These are phyloP conservation scores for Nicotiana rustica DNA, from an alignment of 305 asterid species.

Conservation along the genomic window DNA sequence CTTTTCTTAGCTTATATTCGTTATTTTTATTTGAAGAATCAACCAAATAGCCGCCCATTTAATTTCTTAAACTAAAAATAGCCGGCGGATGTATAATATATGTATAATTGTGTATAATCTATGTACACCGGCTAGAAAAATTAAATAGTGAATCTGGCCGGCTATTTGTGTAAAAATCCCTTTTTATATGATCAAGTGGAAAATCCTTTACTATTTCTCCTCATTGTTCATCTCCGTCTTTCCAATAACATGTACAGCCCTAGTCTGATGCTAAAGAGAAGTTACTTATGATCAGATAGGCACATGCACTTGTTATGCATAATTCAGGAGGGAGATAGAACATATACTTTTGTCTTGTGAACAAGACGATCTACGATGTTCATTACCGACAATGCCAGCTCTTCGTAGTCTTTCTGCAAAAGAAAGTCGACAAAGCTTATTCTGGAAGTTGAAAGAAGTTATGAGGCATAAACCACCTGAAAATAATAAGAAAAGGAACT, in stretches of 20 bases:
- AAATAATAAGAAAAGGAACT: conserved; percentile 48
- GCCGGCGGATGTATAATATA: too few species aligned
- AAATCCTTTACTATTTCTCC: conserved; percentile 4
- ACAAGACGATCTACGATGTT: conserved; percentile 77
- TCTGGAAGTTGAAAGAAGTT: conserved; percentile 31
- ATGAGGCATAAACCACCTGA: conserved; percentile 35
- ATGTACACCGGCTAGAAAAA: too few species aligned
- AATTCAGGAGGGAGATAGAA: conserved; percentile 6
- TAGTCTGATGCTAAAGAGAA: conserved; percentile 13
- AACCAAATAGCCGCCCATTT: too few species aligned
- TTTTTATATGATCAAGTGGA: not conserved
- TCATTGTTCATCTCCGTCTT: conserved; percentile 12
- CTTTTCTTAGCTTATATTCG: not conserved
- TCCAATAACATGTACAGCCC: not conserved
- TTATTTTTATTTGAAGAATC: not conserved
- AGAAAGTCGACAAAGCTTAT: conserved; percentile 41
- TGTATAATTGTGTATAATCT: too few species aligned
- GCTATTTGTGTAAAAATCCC: too few species aligned
- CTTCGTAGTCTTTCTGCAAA: conserved; percentile 88
- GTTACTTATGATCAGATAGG: conserved; percentile 17
- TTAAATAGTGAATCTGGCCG: too few species aligned
- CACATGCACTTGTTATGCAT: not conserved
- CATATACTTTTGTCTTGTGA: conserved; percentile 79
- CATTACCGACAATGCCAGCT: conserved; percentile 80
- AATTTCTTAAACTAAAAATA: too few species aligned